Base-by-base conservation (phyloP, 441 rosid species). In the Syzygium malaccense region DNA sequence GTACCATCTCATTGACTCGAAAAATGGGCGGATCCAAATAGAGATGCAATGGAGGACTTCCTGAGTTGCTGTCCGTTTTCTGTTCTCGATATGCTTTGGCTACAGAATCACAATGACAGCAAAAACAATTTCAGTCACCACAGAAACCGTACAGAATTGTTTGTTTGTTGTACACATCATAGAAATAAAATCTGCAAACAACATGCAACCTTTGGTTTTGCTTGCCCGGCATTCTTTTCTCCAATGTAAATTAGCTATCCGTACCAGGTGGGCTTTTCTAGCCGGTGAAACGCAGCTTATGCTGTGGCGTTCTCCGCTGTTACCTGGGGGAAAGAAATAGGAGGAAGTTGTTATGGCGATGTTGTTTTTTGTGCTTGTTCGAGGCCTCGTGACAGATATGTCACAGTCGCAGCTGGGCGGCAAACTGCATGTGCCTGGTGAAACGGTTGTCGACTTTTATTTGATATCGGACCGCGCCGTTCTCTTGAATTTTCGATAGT, bases 1-100 rank as follows among this genome's bases (percentile, higher is more conserved):
- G 94, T 95, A 93, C 91, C 98, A 96, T 90, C 98, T 97, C 45
- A 97, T 97, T 85, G 98, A 96, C 94, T 98, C 99, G 0, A 98
- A 91, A 93, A 97, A 96, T 48, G 98, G 99, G 18, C 88, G 91
- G 92, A 93, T 98, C 91, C 99, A 95, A 90, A 89, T 98, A 57
- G 99, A 98, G 94, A 87, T 97, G 91, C 96, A 95, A 89, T 98
- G 99, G 99, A 93, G 96, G 92, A 94, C 97, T 55, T 92, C 93
- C 37, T 92, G 90, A 91, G n/a, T 26, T 33, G 26, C 41, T 4
- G 58, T 58, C 25, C 19, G 26, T 55, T 85, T 85, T 55, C 28
- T 23, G 45, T 33, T 55, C 49, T 85, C 49, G 8, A 85, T 10
- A 20, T 8, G 62, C 87, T 6, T 55, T 3, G 87, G 86, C 86